Conservation (phyloP, 192 early-diverging fungal species). For the Dissophora globulifera region DNA sequence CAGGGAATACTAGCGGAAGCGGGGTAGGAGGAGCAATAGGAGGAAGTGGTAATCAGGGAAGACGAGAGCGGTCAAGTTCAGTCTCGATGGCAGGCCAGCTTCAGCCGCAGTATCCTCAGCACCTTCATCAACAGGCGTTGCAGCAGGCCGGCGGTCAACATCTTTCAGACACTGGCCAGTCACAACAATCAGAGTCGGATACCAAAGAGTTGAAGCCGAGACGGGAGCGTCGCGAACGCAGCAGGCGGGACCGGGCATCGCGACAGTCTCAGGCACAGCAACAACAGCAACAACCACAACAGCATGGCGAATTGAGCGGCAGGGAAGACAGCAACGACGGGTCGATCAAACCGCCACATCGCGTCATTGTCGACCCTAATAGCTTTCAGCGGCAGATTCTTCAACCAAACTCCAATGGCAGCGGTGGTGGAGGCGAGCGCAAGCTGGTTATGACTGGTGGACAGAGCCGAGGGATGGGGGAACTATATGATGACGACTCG, state of each 20-base stretch:
- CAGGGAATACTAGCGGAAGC: too few relatives aligned
- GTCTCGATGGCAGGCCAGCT: conserved; percentile 4
- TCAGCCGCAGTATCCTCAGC: conserved; percentile 11
- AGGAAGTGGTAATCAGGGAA: not conserved
- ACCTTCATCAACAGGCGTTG: conserved; percentile 8
- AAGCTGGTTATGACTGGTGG: conserved; percentile 13
- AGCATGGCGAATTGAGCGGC: too few relatives aligned
- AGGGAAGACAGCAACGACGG: conserved; percentile 16
- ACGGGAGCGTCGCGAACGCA: conserved; percentile 20
- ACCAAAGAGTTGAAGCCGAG: conserved; percentile 30
- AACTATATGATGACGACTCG: conserved; percentile 27
- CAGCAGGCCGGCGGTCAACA: conserved; percentile 8
- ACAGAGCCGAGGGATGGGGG: conserved; percentile 5
- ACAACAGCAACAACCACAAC: conserved; percentile 23
- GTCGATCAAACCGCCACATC: conserved; percentile 22
- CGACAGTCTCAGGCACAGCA: not conserved
- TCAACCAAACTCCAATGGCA: conserved; percentile 23
- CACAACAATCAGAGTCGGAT: conserved; percentile 28
- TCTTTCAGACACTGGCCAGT: not conserved
- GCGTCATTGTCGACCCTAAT: conserved; percentile 49
- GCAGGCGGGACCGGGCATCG: conserved; percentile 16
- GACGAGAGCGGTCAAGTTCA: conserved; percentile 23
- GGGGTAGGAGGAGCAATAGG: not conserved
- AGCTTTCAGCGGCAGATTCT: conserved; percentile 49
- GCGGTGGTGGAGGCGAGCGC: conserved; percentile 11